Conservation (phyloP, 2,329 filamentous ascomycete species). For the Diplodia corticola region DNA sequence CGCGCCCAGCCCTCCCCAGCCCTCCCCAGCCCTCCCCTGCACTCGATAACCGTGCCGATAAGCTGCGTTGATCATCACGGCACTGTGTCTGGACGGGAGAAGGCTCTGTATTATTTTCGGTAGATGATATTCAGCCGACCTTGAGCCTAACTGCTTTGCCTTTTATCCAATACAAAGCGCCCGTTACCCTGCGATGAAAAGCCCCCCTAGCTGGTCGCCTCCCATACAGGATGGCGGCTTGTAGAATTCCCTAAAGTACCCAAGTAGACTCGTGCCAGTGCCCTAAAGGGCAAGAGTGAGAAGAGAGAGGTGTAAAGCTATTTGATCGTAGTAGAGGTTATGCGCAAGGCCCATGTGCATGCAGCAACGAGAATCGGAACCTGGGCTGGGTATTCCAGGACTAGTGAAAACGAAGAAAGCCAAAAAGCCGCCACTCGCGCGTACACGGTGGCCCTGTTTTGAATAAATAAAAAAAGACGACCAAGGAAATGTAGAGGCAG, state of each 20-base stretch:
- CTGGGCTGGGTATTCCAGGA: slow-evolving; percentile 17
- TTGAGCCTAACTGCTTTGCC: slow-evolving; percentile 7
- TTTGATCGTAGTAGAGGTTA: slow-evolving; percentile 11
- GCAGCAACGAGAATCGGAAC: slow-evolving; percentile 15
- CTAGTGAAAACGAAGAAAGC: slow-evolving; percentile 4
- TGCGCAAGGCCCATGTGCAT: slow-evolving; percentile 15
- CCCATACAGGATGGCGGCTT: slow-evolving; percentile 2
- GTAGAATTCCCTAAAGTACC: slow-evolving; percentile 13
- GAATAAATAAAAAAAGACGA: not conserved
- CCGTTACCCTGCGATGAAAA: slow-evolving; percentile 5
- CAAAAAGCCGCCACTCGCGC: not conserved
- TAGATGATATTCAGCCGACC: slow-evolving; percentile 1
- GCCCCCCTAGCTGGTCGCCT: slow-evolving; percentile 11
- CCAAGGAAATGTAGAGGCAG: slow-evolving; percentile 16
- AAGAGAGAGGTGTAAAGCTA: not conserved
- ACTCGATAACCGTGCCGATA: not conserved
- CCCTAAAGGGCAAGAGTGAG: slow-evolving; percentile 13
- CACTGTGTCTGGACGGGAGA: not conserved
- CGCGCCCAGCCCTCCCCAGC: not conserved
- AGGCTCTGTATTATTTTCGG: slow-evolving; percentile 10
- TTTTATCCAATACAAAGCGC: slow-evolving; percentile 17
- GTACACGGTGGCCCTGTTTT: not conserved
- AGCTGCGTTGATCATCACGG: not conserved
- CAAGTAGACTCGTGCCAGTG: slow-evolving; percentile 19
- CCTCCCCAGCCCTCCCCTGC: no score